Evolutionary conservation across 805 yeast genomes (phyloP).

Genomic region (Metschnikowia baotianmanensis): DNA sequence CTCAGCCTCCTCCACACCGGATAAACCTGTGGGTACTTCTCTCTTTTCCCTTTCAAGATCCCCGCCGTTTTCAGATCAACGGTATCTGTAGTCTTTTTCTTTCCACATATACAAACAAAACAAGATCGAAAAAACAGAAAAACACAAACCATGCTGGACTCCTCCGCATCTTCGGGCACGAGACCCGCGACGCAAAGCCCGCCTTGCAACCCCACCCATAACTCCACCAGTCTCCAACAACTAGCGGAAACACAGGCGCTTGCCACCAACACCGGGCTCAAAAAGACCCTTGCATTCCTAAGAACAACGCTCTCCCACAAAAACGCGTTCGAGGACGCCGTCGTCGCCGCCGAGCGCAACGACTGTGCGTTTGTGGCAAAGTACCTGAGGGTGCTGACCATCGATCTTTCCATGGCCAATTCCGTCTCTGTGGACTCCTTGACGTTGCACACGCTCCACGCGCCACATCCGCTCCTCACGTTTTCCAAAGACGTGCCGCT

Average conservation of each 20-base stretch:
- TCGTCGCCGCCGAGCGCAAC: slow-evolving; percentile 46
- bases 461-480: slow-evolving; percentile 48
- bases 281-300: slow-evolving; percentile 28
- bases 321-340: slow-evolving; percentile 41
- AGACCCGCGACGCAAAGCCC: background rate
- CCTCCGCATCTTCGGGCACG: background rate
- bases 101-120: too few species aligned
- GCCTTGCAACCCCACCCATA: background rate
- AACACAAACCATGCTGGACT: too few species aligned
- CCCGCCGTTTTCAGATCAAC: too few species aligned
- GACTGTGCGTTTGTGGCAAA: slow-evolving; percentile 55
- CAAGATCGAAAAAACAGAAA: too few species aligned
- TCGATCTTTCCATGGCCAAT: slow-evolving; percentile 27
- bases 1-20: too few species aligned
- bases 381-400: slow-evolving; percentile 39
- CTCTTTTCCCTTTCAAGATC: too few species aligned
- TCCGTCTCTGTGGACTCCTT: slow-evolving; percentile 28
- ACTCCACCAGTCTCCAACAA: background rate
- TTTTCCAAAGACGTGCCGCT: slow-evolving; percentile 18
- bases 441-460: slow-evolving; percentile 41
- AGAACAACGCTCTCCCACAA: slow-evolving; percentile 23
- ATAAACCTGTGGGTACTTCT: too few species aligned
- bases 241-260: slow-evolving; percentile 13
- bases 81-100: too few species aligned
- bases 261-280: slow-evolving; percentile 20